These are phyloP conservation scores for Neobulgaria alba DNA, from an alignment of 2,329 filamentous ascomycete species.

Conservation along the genomic window DNA sequence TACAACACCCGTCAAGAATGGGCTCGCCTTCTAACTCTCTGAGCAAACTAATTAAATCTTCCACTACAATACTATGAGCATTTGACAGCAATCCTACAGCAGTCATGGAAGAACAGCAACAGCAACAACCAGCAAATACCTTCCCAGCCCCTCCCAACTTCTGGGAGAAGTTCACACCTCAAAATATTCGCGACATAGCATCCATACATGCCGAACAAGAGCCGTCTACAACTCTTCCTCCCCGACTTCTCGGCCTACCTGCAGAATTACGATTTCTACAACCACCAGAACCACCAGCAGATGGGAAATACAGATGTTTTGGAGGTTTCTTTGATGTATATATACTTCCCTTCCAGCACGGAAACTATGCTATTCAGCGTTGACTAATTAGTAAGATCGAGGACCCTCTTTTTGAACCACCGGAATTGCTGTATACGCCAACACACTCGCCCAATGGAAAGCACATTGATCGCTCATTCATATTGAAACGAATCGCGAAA, in stretches of 20 bases:
- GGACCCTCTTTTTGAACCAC: slow-evolving; percentile 57
- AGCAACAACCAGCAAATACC: slow-evolving; percentile 45
- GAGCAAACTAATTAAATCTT: neutral
- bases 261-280: slow-evolving; percentile 68
- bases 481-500: slow-evolving; percentile 72
- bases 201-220: slow-evolving; percentile 31
- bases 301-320: slow-evolving; percentile 68
- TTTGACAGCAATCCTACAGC: neutral
- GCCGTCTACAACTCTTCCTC: slow-evolving; percentile 22
- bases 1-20: neutral
- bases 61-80: neutral
- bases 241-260: slow-evolving; percentile 22
- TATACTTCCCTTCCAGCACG: slow-evolving; percentile 3
- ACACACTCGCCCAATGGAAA: slow-evolving; percentile 31
- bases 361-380: too few relatives aligned
- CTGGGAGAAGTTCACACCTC: slow-evolving; percentile 77
- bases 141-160: slow-evolving; percentile 86
- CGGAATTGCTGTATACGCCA: slow-evolving; percentile 55
- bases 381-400: slow-evolving; percentile 35
- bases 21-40: neutral
- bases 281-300: slow-evolving; percentile 65
- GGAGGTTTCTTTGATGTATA: slow-evolving; percentile 54
- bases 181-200: slow-evolving; percentile 56
- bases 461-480: slow-evolving; percentile 53
- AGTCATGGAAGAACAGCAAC: slow-evolving; percentile 55